Conservation (phyloP, 345 rosid genomes). For the Corymbia maculata region DNA sequence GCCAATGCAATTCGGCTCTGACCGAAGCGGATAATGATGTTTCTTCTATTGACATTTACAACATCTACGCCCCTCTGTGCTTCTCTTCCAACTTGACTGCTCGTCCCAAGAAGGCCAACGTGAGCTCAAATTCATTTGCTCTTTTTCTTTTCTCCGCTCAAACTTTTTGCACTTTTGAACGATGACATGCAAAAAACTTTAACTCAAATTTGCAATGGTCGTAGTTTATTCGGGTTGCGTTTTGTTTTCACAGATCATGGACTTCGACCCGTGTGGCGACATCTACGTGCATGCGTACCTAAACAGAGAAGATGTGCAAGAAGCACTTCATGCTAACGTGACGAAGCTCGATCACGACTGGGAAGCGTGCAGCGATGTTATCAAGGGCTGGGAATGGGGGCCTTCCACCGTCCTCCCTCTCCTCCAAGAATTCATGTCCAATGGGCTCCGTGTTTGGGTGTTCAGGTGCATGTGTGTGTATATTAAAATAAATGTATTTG, state of each 20-base stretch:
- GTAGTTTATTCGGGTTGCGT: no score
- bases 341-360: constrained; percentile 58
- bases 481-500: no score
- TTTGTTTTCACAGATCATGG: constrained; percentile 14
- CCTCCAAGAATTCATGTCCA: constrained; percentile 38
- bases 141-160: no score
- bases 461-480: no score
- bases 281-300: constrained; percentile 53
- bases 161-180: not conserved
- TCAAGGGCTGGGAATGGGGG: no score
- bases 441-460: constrained; percentile 64
- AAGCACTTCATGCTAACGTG: constrained; percentile 72
- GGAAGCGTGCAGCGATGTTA: constrained; percentile 56
- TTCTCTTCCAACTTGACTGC: constrained; percentile 33
- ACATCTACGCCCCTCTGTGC: constrained; percentile 76
- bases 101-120: constrained; percentile 30
- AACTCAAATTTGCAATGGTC: not conserved
- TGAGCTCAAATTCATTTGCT: not conserved
- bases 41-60: constrained; percentile 37
- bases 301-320: constrained; percentile 66
- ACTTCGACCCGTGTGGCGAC: constrained; percentile 65
- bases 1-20: constrained; percentile 25
- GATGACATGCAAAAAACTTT: not conserved
- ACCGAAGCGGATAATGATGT: constrained; percentile 1
- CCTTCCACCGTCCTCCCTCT: constrained; percentile 53